Evolutionary conservation across 1,284 basidiomycete genomes (phyloP).

Genomic region (Pterula multifida): DNA sequence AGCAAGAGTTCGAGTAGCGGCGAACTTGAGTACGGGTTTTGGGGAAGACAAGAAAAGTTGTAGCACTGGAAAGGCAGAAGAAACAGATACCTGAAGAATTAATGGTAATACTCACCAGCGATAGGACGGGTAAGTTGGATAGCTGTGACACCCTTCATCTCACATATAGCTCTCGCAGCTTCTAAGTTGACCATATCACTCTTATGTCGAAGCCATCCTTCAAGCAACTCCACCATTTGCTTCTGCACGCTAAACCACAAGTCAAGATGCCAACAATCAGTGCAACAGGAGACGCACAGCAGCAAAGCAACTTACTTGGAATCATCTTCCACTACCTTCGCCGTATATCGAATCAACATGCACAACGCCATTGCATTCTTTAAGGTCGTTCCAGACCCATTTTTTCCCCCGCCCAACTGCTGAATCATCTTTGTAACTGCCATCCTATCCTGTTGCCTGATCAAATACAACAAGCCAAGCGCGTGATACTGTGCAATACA

Average conservation of each 20-base stretch:
- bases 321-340: constrained; percentile 97
- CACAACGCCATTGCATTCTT: constrained; percentile 98
- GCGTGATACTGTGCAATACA: constrained; percentile 98
- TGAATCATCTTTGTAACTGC: constrained; percentile 99
- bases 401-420: constrained; percentile 84
- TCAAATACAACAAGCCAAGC: constrained; percentile 87
- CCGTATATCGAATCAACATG: constrained; percentile 96
- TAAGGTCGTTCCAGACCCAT: constrained; percentile 69
- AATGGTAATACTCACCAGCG: constrained; percentile 48
- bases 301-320: constrained; percentile 60
- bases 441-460: constrained; percentile 97
- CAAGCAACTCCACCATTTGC: constrained; percentile 90
- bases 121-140: constrained; percentile 82
- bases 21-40: constrained; percentile 92
- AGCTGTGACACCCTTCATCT: constrained; percentile 77
- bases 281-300: constrained; percentile 3
- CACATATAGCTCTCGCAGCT: constrained; percentile 94
- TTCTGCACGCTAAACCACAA: constrained; percentile 68
- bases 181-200: constrained; percentile 99
- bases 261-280: constrained; percentile 3
- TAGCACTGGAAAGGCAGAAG: constrained; percentile 42
- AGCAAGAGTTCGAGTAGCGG: constrained; percentile 92
- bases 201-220: constrained; percentile 95
- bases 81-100: constrained; percentile 6
- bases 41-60: constrained; percentile 91